Base-by-base conservation (phyloP, 768 basidiomycete genomes). In the Leccinellum luteum region DNA sequence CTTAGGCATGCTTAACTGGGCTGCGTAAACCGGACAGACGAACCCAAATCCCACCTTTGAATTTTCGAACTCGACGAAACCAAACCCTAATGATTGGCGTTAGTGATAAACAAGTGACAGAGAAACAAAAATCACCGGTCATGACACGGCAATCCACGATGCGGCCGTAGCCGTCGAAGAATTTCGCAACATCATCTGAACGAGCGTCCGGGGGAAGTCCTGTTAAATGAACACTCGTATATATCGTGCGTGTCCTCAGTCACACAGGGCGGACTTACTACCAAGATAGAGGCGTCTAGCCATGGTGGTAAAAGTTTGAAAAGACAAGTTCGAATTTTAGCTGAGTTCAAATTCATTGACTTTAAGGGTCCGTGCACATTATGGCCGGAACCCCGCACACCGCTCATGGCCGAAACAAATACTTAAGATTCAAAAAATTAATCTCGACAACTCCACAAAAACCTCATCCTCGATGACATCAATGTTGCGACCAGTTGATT, bases 1-100 rank as follows among this genome's bases (percentile, higher is more conserved):
- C 90, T 95, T 61, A 15, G 60, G 45, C 54, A 58, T 58, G 45
- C 6, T 66, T 59, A 60, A 51, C n/a, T 10, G 43, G 23, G 19
- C 30, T n/a, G 67, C 53, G 50, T 52, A 45, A 35, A 47, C 27
- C 4, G 50, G 30, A 27, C 10, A 27, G 34, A 48, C 19, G 54
- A 30, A 50, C 48, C 38, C 23, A 55, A 30, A 51, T 48, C 35
- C 25, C 43, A 85, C 94, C 76, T 89, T 86, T 19, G 88, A 73
- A 66, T 79, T 90, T 72, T 96, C 96, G 68, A 97, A 98, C 74
- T 98, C 96, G 64, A 98, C 86, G 71, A 99, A 99, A 55, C 94
- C 97, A 67, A 97, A 99, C 12, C 92, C 92, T 92, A 59, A 43
- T 32, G 43, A 3, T 48, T 60, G 55, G 50, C 62, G 62, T 74